A percentile compares a stretch with the other conserved stretches of the same genome.
Evolutionary conservation across 2,329 filamentous ascomycete genomes (phyloP).

Genomic region (Aureobasidium sp.): DNA sequence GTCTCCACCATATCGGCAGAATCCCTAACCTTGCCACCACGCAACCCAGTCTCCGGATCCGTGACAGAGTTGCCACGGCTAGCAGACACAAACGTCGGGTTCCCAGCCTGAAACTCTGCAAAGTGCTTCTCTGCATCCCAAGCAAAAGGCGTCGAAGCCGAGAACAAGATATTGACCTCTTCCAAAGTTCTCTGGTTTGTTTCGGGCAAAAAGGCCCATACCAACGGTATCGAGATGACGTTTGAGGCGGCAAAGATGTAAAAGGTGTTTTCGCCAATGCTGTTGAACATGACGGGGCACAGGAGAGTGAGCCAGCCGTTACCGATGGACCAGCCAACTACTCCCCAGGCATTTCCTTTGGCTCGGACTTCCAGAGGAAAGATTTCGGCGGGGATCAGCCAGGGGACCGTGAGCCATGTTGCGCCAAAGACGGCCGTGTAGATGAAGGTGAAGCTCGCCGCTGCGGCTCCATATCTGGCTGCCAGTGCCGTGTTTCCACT

Average conservation of each 20-base stretch:
- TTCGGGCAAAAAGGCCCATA: conserved; percentile 69
- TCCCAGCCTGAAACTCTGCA: conserved; percentile 53
- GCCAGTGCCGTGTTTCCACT: conserved; percentile 21
- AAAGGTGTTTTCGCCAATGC: conserved; percentile 62
- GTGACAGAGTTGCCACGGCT: conserved; percentile 24
- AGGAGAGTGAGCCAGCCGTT: conserved; percentile 49
- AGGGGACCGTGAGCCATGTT: conserved; percentile 52
- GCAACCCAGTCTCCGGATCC: conserved; percentile 20
- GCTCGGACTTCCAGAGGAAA: conserved; percentile 65
- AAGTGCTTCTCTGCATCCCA: conserved; percentile 66
- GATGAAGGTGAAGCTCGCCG: conserved; percentile 64
- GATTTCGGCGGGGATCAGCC: conserved; percentile 56
- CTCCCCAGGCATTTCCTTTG: conserved; percentile 69
- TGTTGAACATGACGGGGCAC: conserved; percentile 50
- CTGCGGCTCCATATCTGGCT: conserved; percentile 45
- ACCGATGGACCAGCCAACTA: conserved; percentile 69
- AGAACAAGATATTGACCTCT: conserved; percentile 62
- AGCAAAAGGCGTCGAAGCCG: conserved; percentile 57
- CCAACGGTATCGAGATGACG: conserved; percentile 57
- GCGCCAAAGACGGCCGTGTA: conserved; percentile 60
- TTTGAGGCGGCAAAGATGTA: conserved; percentile 68
- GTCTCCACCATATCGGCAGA: conserved; percentile 7
- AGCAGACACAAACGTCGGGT: conserved; percentile 35
- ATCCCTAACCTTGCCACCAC: neutral
- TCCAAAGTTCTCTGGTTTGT: conserved; percentile 42